Conservation (phyloP, 768 basidiomycete genomes). For the Lactarius vividus region DNA sequence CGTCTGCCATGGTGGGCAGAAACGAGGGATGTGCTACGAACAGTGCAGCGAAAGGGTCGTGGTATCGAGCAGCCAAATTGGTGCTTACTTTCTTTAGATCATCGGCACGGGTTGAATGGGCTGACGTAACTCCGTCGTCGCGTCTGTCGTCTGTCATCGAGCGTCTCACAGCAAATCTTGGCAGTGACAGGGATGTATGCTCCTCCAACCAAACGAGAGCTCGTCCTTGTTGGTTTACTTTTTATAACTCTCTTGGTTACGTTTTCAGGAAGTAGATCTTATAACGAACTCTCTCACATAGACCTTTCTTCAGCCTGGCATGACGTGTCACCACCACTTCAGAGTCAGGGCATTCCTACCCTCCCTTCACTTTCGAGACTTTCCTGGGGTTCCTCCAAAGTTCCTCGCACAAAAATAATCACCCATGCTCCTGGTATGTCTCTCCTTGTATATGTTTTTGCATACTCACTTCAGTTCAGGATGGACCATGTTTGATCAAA, state of each 20-base stretch:
- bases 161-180: neutral
- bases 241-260: conserved; percentile 32
- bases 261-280: neutral
- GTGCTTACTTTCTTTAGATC: neutral
- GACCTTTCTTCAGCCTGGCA: conserved; percentile 9
- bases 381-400: conserved; percentile 33
- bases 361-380: conserved; percentile 17
- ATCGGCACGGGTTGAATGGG: neutral
- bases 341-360: conserved; percentile 8
- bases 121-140: conserved; percentile 4
- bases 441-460: too few species aligned
- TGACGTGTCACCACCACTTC: neutral
- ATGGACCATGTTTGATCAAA: conserved; percentile 85
- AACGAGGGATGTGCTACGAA: conserved; percentile 4
- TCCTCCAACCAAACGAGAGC: conserved; percentile 34
- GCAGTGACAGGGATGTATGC: conserved; percentile 15
- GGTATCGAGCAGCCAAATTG: neutral
- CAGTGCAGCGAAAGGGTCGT: neutral
- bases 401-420: conserved; percentile 64
- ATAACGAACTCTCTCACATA: neutral
- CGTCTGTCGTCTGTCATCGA: conserved; percentile 4
- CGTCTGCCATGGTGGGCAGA: conserved; percentile 54
- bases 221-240: conserved; percentile 32
- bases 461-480: conserved; percentile 40
- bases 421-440: conserved; percentile 69